Evolutionary conservation across 1,139 yeast species (phyloP), one percentile per base, ranked within the genome.

Genomic region (Yamadazyma conglobata): DNA sequence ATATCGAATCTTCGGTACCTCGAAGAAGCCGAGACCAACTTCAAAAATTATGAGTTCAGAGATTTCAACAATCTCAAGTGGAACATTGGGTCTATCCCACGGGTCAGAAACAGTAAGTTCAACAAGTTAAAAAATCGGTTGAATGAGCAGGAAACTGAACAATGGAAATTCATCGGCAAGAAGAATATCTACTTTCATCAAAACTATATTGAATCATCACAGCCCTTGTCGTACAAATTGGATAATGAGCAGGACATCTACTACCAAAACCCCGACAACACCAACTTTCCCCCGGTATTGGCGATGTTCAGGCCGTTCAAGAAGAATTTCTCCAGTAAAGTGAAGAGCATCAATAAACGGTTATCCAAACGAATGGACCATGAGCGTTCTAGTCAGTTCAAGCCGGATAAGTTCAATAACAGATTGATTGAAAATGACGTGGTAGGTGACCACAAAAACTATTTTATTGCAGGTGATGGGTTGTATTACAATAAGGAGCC

Each of bases 271-370:
- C 15, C 27, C 11, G 52, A 50, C 30, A 32, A 37, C 3, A 22
- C 19, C 20, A 37, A 42, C 15, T 65, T 52, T 47, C 70, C 57
- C 16, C 68, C 67, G 1, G 71, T 74, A 0, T 37, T 74, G 25
- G 72, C 72, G 0, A 48, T 73, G 31, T 77, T 73, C 42, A 57
- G 84, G 37, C 82, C 81, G 0, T 65, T 70, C 40, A 79, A 75
- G 38, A 48, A 60, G 22, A 60, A 64, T 23, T 46, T 66, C 2
- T 61, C 63, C 34, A 70, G 68, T 35, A 64, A 63, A 33, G 37
- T 76, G 3, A 52, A 72, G 12, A 47, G 47, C 28, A 33, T 54
- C 12, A 47, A 46, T 21, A 46, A 44, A 30, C 39, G 42, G 28
- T 34, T 38, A n/a, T 37, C 35, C 28, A 37, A 28, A 20, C 33